These are phyloP conservation scores for Triticum monococcum DNA, from an alignment of 176 grass and related monocot species.

Conservation along the genomic window DNA sequence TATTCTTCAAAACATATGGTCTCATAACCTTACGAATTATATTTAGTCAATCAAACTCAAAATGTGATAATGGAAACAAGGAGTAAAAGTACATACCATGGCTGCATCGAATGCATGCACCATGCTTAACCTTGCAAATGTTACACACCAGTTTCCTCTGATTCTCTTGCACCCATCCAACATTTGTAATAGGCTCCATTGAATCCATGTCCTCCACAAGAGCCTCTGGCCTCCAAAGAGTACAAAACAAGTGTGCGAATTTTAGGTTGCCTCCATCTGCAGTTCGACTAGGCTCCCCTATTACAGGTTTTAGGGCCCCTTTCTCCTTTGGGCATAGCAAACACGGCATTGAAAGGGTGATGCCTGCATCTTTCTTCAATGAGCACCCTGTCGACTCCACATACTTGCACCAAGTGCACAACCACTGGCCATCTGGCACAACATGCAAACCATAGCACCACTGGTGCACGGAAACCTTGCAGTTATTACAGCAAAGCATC, in stretches of 20 bases:
- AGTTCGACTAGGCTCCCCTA: constrained; percentile 27
- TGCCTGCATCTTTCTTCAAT: constrained; percentile 16
- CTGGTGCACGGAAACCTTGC: constrained; percentile 78
- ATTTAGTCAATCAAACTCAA: constrained; percentile 19
- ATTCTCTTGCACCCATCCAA: constrained; percentile 52
- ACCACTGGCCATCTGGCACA: constrained; percentile 53
- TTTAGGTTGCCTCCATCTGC: constrained; percentile 18
- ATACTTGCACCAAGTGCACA: constrained; percentile 74
- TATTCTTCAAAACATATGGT: constrained; percentile 11
- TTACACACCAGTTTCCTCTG: constrained; percentile 74
- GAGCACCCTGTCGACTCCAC: constrained; percentile 35
- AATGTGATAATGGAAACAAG: constrained; percentile 8
- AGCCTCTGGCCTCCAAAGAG: constrained; percentile 84
- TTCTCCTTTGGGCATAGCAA: constrained; percentile 82
- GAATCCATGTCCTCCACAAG: constrained; percentile 60
- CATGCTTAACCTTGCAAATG: constrained; percentile 95
- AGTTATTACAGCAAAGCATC: constrained; percentile 64
- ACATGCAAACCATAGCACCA: constrained; percentile 91
- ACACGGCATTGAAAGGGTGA: constrained; percentile 43
- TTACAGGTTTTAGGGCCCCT: constrained; percentile 64
- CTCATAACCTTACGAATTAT: background rate
- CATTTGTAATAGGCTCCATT: constrained; percentile 78
- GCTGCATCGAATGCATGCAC: constrained; percentile 90
- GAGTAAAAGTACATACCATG: constrained; percentile 71
- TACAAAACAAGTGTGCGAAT: constrained; percentile 87